A percentile compares a stretch with the other conserved stretches of the same genome.
Evolutionary conservation across 176 grass and related monocot species (phyloP).

Genomic region (Ananas comosus): DNA sequence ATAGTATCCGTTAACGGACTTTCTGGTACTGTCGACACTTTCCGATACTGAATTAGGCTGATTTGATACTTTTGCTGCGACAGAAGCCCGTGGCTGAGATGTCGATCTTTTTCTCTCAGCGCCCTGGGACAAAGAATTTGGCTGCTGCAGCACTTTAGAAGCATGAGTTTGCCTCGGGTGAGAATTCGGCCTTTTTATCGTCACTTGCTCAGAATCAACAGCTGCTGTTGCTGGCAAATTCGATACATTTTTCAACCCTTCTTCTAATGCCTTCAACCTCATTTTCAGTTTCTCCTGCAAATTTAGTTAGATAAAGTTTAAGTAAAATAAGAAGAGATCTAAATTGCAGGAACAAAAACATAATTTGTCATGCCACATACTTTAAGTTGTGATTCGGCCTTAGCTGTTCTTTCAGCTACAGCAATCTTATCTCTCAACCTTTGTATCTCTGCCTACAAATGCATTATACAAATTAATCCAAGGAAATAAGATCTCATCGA

Average conservation of each 20-base stretch:
- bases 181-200: slow-evolving; percentile 39
- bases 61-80: slow-evolving; percentile 32
- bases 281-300: slow-evolving; percentile 76
- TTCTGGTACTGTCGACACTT: slow-evolving; percentile 24
- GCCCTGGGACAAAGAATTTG: slow-evolving; percentile 13
- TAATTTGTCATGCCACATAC: slow-evolving; percentile 28
- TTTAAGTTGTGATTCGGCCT: slow-evolving; percentile 63
- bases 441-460: slow-evolving; percentile 68
- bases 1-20: slow-evolving; percentile 19
- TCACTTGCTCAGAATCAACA: slow-evolving; percentile 22
- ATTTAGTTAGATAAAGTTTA: slow-evolving; percentile 11
- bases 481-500: background rate
- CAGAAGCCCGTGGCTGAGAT: slow-evolving; percentile 34
- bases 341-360: slow-evolving; percentile 6
- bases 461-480: background rate
- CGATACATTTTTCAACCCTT: slow-evolving; percentile 40
- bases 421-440: slow-evolving; percentile 53
- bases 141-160: slow-evolving; percentile 19
- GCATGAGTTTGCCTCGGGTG: slow-evolving; percentile 37
- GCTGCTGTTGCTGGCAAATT: slow-evolving; percentile 31
- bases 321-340: background rate
- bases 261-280: slow-evolving; percentile 62
- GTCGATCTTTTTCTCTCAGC: slow-evolving; percentile 28
- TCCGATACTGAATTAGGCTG: slow-evolving; percentile 33
- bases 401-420: slow-evolving; percentile 65